A percentile compares a stretch with the other conserved stretches of the same genome.
These are phyloP conservation scores for Senna tora DNA, from an alignment of 306 rosid species.

Conservation along the genomic window DNA sequence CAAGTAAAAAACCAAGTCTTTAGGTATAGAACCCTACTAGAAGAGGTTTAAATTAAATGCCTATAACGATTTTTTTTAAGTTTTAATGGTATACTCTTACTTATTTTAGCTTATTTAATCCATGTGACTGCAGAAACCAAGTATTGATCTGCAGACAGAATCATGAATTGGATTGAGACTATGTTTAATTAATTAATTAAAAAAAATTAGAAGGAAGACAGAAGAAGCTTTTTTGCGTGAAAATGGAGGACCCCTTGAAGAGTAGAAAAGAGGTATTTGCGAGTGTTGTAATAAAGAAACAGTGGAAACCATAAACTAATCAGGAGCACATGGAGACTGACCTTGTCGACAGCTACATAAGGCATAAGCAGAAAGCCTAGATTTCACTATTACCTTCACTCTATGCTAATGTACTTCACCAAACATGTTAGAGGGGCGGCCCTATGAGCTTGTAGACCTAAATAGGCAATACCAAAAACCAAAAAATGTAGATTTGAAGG, in stretches of 20 bases:
- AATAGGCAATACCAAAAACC: too few relatives aligned
- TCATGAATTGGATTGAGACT: conserved; percentile 43
- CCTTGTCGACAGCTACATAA: conserved; percentile 45
- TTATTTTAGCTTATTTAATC: conserved; percentile 39
- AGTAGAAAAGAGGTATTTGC: conserved; percentile 1
- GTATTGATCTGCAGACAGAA: conserved; percentile 61
- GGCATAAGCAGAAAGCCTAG: too few relatives aligned
- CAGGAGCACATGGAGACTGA: conserved; percentile 72
- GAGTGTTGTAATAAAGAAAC: conserved; percentile 35
- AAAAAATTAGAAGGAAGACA: background rate
- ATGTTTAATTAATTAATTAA: background rate
- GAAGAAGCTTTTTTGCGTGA: background rate
- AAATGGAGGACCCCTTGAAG: background rate
- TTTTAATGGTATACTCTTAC: conserved; percentile 5
- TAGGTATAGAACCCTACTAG: conserved; percentile 10
- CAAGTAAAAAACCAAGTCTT: conserved; percentile 26
- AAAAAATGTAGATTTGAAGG: too few relatives aligned
- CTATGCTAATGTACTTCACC: too few relatives aligned
- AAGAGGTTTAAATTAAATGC: conserved; percentile 26
- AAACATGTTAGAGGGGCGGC: too few relatives aligned
- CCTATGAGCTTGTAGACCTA: too few relatives aligned
- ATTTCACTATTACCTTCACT: too few relatives aligned
- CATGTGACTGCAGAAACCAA: conserved; percentile 9
- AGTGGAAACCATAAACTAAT: conserved; percentile 61
- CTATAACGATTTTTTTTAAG: conserved; percentile 8